Evolutionary conservation across 2,329 filamentous ascomycete genomes (phyloP), one percentile per base, ranked within the genome.

Genomic region (Fusarium humuli): DNA sequence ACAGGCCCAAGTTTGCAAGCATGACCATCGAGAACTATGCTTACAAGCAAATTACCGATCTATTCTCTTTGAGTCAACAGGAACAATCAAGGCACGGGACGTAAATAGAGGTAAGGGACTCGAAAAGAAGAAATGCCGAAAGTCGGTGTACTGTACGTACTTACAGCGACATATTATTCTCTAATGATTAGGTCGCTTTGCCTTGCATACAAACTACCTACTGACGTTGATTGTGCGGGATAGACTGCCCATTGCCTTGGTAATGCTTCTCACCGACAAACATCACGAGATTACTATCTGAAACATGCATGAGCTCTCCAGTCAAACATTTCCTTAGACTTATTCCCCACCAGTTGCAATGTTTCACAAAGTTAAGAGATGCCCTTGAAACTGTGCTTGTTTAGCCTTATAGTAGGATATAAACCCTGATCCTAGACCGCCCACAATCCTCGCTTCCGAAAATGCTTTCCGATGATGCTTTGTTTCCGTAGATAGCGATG

Each of bases 91-190:
- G 40, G 49, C 37, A 13, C 40, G 42, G 41, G 30, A 46, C 34
- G 18, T 6, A 37, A 25, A 37, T 22, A 14, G 44, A 25, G 41
- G 59, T 37, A 57, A 61, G 50, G 61, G 50, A 53, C 27, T 30
- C 41, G 8, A 18, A 45, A 30, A 66, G 40, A 66, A 44, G 54
- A 48, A 66, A 61, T 23, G n/a, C 42, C 13, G 18, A 61, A 66
- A 60, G 61, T 48, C 61, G 54, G 62, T 65, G 53, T 47, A 47
- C 18, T 14, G 18, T 23, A 29, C 16, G 18, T 23, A 29, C 16
- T 37, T 37, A 18, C 32, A 37, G 9, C 16, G 27, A 7, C 25
- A 22, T 29, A 20, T 53, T 20, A 48, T 29, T 53, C 32, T 53
- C 16, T 37, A 29, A 42, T 27, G 18, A 25, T 29, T 6, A 37